Conservation (phyloP, 2,329 filamentous ascomycete species). For the Leptographium radiaticola region DNA sequence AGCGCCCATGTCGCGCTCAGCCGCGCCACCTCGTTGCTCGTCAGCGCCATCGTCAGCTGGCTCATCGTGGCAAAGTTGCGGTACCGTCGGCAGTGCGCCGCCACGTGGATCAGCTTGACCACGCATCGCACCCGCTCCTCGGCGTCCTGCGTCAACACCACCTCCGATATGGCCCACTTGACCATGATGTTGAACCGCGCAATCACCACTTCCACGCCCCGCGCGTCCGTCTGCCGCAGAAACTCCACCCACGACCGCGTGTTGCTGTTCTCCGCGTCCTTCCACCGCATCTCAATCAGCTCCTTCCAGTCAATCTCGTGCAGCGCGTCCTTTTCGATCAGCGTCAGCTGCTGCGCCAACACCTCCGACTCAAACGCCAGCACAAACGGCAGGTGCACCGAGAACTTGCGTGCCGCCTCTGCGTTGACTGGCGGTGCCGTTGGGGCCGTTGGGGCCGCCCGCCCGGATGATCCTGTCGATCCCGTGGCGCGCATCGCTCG, state of each 20-base stretch:
- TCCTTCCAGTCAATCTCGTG: slow-evolving; percentile 86
- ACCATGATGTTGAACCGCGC: slow-evolving; percentile 81
- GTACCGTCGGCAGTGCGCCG: slow-evolving; percentile 58
- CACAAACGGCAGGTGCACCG: slow-evolving; percentile 63
- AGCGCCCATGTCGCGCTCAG: slow-evolving; percentile 59
- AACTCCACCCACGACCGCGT: slow-evolving; percentile 74
- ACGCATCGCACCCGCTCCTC: slow-evolving; percentile 65
- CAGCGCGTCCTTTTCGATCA: slow-evolving; percentile 75
- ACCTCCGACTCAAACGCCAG: slow-evolving; percentile 68
- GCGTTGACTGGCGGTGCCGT: slow-evolving; percentile 18
- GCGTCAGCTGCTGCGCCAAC: slow-evolving; percentile 69
- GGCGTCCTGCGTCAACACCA: slow-evolving; percentile 57
- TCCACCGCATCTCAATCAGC: slow-evolving; percentile 72
- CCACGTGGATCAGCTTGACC: slow-evolving; percentile 73
- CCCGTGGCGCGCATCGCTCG: background rate
- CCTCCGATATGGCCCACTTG: slow-evolving; percentile 73
- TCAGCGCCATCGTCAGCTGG: slow-evolving; percentile 65
- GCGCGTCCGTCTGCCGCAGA: slow-evolving; percentile 56
- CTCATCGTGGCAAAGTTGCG: slow-evolving; percentile 78
- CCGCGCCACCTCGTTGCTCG: slow-evolving; percentile 58
- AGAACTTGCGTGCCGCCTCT: slow-evolving; percentile 21
- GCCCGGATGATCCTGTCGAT: too few relatives aligned
- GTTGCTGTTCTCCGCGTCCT: slow-evolving; percentile 49
- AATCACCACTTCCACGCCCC: slow-evolving; percentile 71
- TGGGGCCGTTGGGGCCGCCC: slow-evolving; percentile 18